Evolutionary conservation across 106 monocot genomes (phyloP), one percentile per base, ranked within the genome.

Genomic region (Triglochin maritima): DNA sequence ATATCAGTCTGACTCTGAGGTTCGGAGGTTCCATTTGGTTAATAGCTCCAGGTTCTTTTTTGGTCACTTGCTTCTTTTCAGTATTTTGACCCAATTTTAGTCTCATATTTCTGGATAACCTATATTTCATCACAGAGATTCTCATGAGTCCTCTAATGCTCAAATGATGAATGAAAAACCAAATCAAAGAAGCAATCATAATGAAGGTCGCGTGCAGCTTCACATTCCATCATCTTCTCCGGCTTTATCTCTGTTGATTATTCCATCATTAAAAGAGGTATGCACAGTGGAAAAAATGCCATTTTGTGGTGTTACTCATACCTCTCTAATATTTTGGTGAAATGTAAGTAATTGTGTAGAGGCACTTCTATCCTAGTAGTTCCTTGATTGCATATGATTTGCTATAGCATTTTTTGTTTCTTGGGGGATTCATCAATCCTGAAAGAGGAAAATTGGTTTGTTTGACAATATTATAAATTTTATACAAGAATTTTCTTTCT

Each of bases 231-330:
- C 81, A 72, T 46, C 80, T 65, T 90, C 95, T 65, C 85, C 90
- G 59, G 80, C 70, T 56, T 74, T 95, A 50, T 85, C 90, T 29
- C 70, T 66, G 17, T 67, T 95, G 65, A 82, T 95, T 56, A 73
- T 90, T 73, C 95, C 95, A 71, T 90, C 95, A 71, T 41, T 95
- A 47, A 95, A 90, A 76, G 90, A 95, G 90, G 90, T 95, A 69
- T 17, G 45, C 58, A 52, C 46, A 64, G 50, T 60, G 60, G 52
- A 52, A 52, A 6, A 6, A 52, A 6, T 52, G 52, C 11, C 11
- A 8, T 45, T 41, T 60, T 60, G 17, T 60, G 60, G 16, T 60
- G 17, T 29, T 16, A 17, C 9, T 7, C 41, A 29, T 29, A 29
- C 29, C 29, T 29, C 29, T 29, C 1, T 29, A 29, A 29, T 29